Base-by-base conservation (phyloP, 441 rosid genomes). In the Erodium trifolium region DNA sequence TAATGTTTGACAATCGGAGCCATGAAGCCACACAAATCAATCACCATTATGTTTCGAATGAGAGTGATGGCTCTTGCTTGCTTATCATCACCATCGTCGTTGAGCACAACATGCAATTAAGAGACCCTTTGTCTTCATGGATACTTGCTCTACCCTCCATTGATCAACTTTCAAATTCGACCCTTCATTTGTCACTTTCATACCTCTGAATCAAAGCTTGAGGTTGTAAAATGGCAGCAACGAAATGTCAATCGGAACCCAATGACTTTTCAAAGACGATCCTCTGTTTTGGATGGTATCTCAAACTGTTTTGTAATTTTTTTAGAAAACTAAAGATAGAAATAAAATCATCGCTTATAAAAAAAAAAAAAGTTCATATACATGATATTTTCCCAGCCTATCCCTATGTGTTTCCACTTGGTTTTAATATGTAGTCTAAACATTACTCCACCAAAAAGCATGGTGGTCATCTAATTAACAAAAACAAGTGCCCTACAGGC, bases 151-250 rank as follows among this genome's bases (percentile, higher is more conserved):
- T 53, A 53, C 23, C 60, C 14, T 53, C 60, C 60, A 53, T 16
- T 16, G 60, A 14, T 53, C 18, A 51, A 51, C 1, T 51, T 51
- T n/a, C 16, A 5, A 3, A 51, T 13, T 51, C 18, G 60, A 16
- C 60, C 60, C 60, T 53, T 53, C 60, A 16, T 16, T 53, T 53
- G 60, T 53, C 60, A 53, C 60, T 53, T 53, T 53, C 60, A 5
- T 9, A 16, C 18, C 6, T 53, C 49, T 43, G 49, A 12, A 10
- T 43, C 13, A 9, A 43, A 43, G 49, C 49, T 43, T 43, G 13
- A 43, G 49, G 49, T 43, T 43, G 13, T 9, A 43, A 31, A 31
- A 31, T 31, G 34, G 34, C 34, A 31, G 34, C 34, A 31, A 31
- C 3, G 34, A 31, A 31, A 2, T 3, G 34, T 31, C 34, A 31